Percentiles rank a stretch among this genome's conserved stretches.
Evolutionary conservation across 768 basidiomycete genomes (phyloP).

Genomic region (Tulasnella sp.): DNA sequence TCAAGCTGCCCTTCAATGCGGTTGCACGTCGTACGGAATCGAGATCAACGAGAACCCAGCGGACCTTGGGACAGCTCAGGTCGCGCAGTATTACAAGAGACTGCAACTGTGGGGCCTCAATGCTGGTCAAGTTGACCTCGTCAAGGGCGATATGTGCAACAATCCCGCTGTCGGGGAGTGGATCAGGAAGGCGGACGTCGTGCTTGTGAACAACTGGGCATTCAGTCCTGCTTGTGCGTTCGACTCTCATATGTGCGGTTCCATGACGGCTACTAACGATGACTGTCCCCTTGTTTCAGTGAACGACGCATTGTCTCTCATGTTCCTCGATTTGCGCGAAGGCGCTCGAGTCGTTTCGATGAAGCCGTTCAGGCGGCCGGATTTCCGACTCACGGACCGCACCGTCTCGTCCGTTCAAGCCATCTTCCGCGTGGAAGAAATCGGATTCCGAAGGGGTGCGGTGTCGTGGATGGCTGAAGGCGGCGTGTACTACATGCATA

Average conservation of each 20-base stretch:
- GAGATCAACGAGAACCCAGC: conserved; percentile 81
- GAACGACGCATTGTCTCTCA: conserved; percentile 82
- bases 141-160: conserved; percentile 84
- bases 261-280: neutral
- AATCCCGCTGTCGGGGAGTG: conserved; percentile 68
- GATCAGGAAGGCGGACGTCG: conserved; percentile 82
- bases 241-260: conserved; percentile 12
- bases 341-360: conserved; percentile 89
- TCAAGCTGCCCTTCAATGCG: conserved; percentile 76
- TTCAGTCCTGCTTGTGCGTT: conserved; percentile 72
- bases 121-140: conserved; percentile 73
- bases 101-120: conserved; percentile 90
- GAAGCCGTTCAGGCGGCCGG: conserved; percentile 72
- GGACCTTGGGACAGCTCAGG: conserved; percentile 73
- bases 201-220: conserved; percentile 88
- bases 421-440: conserved; percentile 77
- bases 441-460: conserved; percentile 67
- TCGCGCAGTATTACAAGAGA: conserved; percentile 71
- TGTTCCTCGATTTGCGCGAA: conserved; percentile 93
- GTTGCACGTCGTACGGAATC: conserved; percentile 76
- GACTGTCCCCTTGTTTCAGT: conserved; percentile 51
- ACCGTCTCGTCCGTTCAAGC: conserved; percentile 85
- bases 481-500: conserved; percentile 36
- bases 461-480: conserved; percentile 73
- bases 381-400: conserved; percentile 79